phyloP scores from a whole-genome alignment of 495 filamentous ascomycete genomes.

The Chaetomium cochliodes region DNA sequence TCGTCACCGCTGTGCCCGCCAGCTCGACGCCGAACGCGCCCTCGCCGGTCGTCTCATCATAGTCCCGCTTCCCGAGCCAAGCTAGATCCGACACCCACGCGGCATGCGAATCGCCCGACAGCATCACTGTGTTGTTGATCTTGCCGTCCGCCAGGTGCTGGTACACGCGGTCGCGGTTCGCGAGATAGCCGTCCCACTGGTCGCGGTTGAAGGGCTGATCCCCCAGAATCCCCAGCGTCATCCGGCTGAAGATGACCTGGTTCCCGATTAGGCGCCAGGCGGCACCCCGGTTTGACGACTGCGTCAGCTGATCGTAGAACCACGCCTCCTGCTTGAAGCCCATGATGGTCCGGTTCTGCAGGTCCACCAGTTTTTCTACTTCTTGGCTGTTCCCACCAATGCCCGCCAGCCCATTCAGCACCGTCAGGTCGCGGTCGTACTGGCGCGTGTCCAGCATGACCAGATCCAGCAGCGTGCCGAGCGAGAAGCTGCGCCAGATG shows the following conservation, averaged over 20 bases:
- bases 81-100: slow-evolving; percentile 65
- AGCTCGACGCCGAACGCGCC: slow-evolving; percentile 67
- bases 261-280: slow-evolving; percentile 65
- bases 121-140: slow-evolving; percentile 65
- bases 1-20: slow-evolving; percentile 61
- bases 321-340: slow-evolving; percentile 64
- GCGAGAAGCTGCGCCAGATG: slow-evolving; percentile 65
- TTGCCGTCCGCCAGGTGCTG: slow-evolving; percentile 57
- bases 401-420: slow-evolving; percentile 32
- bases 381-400: slow-evolving; percentile 21
- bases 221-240: slow-evolving; percentile 53
- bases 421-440: slow-evolving; percentile 60
- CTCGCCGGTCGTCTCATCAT: slow-evolving; percentile 55
- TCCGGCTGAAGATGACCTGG: slow-evolving; percentile 62
- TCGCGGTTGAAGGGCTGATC: slow-evolving; percentile 58
- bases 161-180: slow-evolving; percentile 63
- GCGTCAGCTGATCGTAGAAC: slow-evolving; percentile 60
- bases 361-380: slow-evolving; percentile 20
- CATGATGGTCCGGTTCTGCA: slow-evolving; percentile 58
- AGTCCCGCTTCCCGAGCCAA: slow-evolving; percentile 57
- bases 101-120: slow-evolving; percentile 64
- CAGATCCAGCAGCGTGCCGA: slow-evolving; percentile 64
- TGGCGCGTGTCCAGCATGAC: slow-evolving; percentile 69
- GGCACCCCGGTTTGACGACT: slow-evolving; percentile 54
- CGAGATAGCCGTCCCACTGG: slow-evolving; percentile 63